These are phyloP conservation scores for Lophiostoma macrostomum DNA, from an alignment of 495 filamentous ascomycete genomes.

Conservation along the genomic window DNA sequence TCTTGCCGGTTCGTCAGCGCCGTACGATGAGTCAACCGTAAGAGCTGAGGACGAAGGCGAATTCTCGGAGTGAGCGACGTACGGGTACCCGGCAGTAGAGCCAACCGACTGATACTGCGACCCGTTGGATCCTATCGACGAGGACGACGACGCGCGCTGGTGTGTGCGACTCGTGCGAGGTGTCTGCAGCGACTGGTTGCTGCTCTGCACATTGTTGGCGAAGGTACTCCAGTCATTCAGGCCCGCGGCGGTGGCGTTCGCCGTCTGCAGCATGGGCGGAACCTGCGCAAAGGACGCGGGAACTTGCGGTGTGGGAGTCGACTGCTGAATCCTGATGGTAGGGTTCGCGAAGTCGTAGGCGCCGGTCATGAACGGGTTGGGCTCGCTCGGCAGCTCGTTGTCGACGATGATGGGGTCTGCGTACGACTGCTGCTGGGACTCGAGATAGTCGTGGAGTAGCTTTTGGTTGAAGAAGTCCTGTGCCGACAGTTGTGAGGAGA, in stretches of 20 bases:
- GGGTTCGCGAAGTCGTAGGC: slow-evolving; percentile 32
- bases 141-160: slow-evolving; percentile 40
- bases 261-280: slow-evolving; percentile 18
- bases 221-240: slow-evolving; percentile 27
- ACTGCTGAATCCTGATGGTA: slow-evolving; percentile 36
- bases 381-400: not conserved
- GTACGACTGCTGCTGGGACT: slow-evolving; percentile 29
- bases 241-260: slow-evolving; percentile 11
- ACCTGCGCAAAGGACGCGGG: slow-evolving; percentile 22
- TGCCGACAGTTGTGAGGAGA: slow-evolving; percentile 21
- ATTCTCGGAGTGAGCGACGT: slow-evolving; percentile 40
- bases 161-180: slow-evolving; percentile 30
- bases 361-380: slow-evolving; percentile 33
- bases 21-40: slow-evolving; percentile 33
- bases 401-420: slow-evolving; percentile 11
- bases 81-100: slow-evolving; percentile 32
- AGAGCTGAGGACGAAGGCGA: slow-evolving; percentile 31
- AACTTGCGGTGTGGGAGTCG: slow-evolving; percentile 33
- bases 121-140: slow-evolving; percentile 38
- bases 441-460: slow-evolving; percentile 31
- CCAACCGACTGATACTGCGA: slow-evolving; percentile 37
- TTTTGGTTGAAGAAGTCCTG: slow-evolving; percentile 23
- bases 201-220: slow-evolving; percentile 25
- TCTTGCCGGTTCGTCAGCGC: slow-evolving; percentile 32
- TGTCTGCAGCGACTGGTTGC: slow-evolving; percentile 27